Conservation (phyloP, 345 rosid species). For the Gossypium australe region DNA sequence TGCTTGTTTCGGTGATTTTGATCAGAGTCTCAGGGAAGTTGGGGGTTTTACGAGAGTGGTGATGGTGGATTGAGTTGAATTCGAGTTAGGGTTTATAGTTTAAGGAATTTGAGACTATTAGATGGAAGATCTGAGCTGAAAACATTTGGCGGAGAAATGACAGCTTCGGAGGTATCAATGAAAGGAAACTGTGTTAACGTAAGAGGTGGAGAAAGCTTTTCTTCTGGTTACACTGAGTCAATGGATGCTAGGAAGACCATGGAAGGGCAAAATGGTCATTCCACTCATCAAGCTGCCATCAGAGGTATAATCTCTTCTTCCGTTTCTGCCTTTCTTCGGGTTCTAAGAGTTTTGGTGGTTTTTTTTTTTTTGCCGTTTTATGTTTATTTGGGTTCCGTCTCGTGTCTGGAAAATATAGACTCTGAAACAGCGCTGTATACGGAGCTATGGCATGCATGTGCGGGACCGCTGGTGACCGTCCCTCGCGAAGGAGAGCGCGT, state of each 20-base stretch:
- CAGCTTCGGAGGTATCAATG: slow-evolving; percentile 35
- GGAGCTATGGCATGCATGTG: slow-evolving; percentile 96
- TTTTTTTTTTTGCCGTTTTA: not conserved
- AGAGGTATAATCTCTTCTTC: slow-evolving; percentile 11
- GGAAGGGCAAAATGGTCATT: slow-evolving; percentile 36
- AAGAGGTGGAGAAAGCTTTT: slow-evolving; percentile 39
- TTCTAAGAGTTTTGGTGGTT: not conserved
- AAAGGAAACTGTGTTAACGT: slow-evolving; percentile 30
- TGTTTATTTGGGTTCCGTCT: not conserved
- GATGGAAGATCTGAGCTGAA: slow-evolving; percentile 55
- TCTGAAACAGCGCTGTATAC: slow-evolving; percentile 58
- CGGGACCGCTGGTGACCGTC: slow-evolving; percentile 78
- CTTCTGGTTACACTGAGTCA: slow-evolving; percentile 28
- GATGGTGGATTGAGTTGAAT: not conserved
- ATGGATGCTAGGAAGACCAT: slow-evolving; percentile 26
- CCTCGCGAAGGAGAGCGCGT: slow-evolving; percentile 72
- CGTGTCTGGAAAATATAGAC: slow-evolving; percentile 23
- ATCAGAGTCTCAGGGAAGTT: slow-evolving; percentile 18
- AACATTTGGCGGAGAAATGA: slow-evolving; percentile 17
- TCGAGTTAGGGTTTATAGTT: not conserved
- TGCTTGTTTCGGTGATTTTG: slow-evolving; percentile 15
- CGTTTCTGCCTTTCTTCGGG: not conserved
- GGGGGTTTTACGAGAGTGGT: not conserved
- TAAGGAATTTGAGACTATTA: slow-evolving; percentile 9
- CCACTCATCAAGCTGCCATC: slow-evolving; percentile 8